Evolutionary conservation across 192 early-diverging fungal genomes (phyloP), one percentile per base, ranked within the genome.

Genomic region (Jimgerdemannia flammicorona): DNA sequence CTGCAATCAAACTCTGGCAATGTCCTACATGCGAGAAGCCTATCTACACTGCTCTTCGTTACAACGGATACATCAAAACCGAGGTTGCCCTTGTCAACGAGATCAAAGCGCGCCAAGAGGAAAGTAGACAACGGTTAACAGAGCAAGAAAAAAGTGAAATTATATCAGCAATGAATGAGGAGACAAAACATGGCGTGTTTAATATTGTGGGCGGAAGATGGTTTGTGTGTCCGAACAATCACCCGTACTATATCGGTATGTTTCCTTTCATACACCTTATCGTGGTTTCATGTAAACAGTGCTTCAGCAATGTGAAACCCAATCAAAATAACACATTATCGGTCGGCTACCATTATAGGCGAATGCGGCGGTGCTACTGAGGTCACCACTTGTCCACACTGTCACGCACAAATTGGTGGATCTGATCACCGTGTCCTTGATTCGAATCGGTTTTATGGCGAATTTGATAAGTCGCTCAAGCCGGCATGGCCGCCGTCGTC

Each of bases 231-330:
- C 40, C 79, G 49, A 81, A 84, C 40, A 44, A 69, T 3, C 82
- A 84, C 44, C 82, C 82, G 64, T 84, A 84, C 18, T 84, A 73
- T 69, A 80, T 84, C 43, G 82, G 82, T 71, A 74, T 66, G 76
- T 67, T 14, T 9, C 29, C 29, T 29, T 29, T 29, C 29, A 29
- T 29, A 29, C 29, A 29, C 29, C 29, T 29, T 1, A 1, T 29
- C 29, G 29, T 29, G 29, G 29, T 29, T 29, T 29, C 29, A 29
- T 29, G 29, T 29, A 29, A 29, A 29, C 29, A 29, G 29, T 29
- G 29, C 29, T 29, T 29, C 29, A 29, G 29, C 29, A 29, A 29
- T 29, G 29, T 29, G 29, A 29, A 29, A 29, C 29, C 29, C 1
- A 29, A 29, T 29, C 29, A 29, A 29, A 29, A 29, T 29, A 1